Conservation (phyloP, 495 filamentous ascomycete genomes). For the Penicillium simplicissimum region DNA sequence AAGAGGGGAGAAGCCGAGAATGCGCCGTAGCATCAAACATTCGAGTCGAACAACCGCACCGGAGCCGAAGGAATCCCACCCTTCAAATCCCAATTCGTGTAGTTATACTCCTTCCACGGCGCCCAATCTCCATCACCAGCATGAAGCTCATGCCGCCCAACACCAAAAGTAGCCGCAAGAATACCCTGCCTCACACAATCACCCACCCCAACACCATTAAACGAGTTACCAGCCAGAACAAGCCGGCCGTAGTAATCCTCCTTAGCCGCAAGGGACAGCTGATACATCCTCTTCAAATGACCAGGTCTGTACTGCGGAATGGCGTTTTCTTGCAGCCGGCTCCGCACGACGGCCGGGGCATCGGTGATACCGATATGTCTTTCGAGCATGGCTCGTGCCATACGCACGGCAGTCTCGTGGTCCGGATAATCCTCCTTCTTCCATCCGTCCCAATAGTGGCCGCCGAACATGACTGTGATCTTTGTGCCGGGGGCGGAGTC, state of each 20-base stretch:
- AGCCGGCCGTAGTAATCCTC: conserved; percentile 62
- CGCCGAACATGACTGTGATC: conserved; percentile 92
- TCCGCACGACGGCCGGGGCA: conserved; percentile 54
- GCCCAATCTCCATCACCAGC: conserved; percentile 13
- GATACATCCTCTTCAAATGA: conserved; percentile 63
- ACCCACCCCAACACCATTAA: conserved; percentile 61
- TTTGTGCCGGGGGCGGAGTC: conserved; percentile 70
- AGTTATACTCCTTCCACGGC: conserved; percentile 25
- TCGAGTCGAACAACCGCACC: conserved; percentile 22
- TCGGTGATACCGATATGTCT: conserved; percentile 73
- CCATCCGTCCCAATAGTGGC: conserved; percentile 83
- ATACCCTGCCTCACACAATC: conserved; percentile 59
- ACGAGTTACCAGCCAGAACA: conserved; percentile 78
- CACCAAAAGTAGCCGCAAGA: conserved; percentile 37
- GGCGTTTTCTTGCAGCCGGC: conserved; percentile 69
- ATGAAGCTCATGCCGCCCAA: conserved; percentile 34
- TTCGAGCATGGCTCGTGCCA: conserved; percentile 66
- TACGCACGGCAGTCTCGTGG: conserved; percentile 59
- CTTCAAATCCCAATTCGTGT: conserved; percentile 30
- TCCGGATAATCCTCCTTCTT: conserved; percentile 52
- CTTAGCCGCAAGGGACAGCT: conserved; percentile 47
- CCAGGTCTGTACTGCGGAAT: conserved; percentile 89
- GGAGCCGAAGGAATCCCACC: conserved; percentile 41
- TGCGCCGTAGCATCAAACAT: neutral
- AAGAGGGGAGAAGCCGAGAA: neutral